A percentile compares a stretch with the other conserved stretches of the same genome.
phyloP scores from a whole-genome alignment of 306 rosid species.

The Rosa rugosa region DNA sequence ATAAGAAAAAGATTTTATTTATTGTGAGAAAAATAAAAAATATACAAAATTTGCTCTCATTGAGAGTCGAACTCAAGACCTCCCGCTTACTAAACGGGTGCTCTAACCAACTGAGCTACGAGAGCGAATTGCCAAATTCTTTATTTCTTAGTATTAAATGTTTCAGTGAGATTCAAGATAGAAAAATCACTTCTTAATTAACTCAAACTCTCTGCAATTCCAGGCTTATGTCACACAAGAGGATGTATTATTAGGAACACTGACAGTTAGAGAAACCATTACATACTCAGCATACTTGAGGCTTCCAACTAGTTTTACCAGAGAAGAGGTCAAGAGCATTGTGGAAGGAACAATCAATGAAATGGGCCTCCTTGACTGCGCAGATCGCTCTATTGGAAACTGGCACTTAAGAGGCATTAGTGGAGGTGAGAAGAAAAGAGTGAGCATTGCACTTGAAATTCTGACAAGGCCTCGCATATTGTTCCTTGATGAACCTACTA shows the following conservation, averaged over 20 bases:
- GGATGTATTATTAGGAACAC: conserved; percentile 76
- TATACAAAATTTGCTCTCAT: not conserved
- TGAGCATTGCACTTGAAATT: conserved; percentile 84
- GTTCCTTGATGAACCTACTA: conserved; percentile 86
- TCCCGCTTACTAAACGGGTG: conserved; percentile 5
- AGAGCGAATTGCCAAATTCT: not conserved
- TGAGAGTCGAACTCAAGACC: not conserved
- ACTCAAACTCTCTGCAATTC: conserved; percentile 16
- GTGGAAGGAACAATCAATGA: conserved; percentile 73
- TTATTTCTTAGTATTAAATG: not conserved
- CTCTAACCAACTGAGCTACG: conserved; percentile 13
- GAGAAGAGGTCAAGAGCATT: conserved; percentile 51
- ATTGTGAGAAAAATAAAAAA: not conserved
- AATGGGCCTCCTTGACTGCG: conserved; percentile 90
- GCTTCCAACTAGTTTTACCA: conserved; percentile 51
- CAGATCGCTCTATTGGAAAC: conserved; percentile 66
- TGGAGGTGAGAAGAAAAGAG: conserved; percentile 87
- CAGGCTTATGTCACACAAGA: conserved; percentile 94
- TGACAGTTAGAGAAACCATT: conserved; percentile 72
- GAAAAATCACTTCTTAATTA: not conserved
- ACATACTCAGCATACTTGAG: conserved; percentile 66
- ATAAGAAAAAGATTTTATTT: not conserved
- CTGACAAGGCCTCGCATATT: conserved; percentile 70
- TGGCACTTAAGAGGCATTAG: conserved; percentile 86
- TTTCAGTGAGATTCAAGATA: too few relatives aligned